These are phyloP conservation scores for Camillea tinctor DNA, from an alignment of 2,329 filamentous ascomycete species.

Conservation along the genomic window DNA sequence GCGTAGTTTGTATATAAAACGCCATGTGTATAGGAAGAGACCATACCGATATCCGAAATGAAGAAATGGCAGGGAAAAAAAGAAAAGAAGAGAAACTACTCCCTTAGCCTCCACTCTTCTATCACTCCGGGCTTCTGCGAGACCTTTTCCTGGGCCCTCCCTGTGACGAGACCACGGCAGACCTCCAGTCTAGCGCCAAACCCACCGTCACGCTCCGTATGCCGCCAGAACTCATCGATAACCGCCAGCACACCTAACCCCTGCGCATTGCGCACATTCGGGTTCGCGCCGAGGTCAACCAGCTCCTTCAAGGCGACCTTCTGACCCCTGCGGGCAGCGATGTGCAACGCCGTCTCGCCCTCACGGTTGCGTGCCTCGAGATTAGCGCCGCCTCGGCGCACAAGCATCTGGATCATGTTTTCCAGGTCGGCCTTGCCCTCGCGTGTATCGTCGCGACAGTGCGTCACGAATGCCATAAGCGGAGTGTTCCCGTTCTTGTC, in stretches of 20 bases:
- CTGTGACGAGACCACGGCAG: slow-evolving; percentile 46
- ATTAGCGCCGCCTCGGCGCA: slow-evolving; percentile 40
- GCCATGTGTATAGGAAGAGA: not conserved
- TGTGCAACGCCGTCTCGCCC: slow-evolving; percentile 55
- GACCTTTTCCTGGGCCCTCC: slow-evolving; percentile 25
- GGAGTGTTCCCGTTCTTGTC: slow-evolving; percentile 52
- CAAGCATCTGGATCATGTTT: slow-evolving; percentile 43
- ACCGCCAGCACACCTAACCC: slow-evolving; percentile 47
- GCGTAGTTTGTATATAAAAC: not conserved
- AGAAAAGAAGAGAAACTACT: not conserved
- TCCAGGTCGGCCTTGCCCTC: slow-evolving; percentile 51
- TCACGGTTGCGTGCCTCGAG: slow-evolving; percentile 51
- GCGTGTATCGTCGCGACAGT: slow-evolving; percentile 39
- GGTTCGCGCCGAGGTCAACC: slow-evolving; percentile 46
- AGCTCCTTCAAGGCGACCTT: slow-evolving; percentile 51
- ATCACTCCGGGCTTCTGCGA: slow-evolving; percentile 40
- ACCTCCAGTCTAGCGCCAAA: slow-evolving; percentile 44
- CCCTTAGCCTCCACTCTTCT: slow-evolving; percentile 43
- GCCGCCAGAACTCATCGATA: slow-evolving; percentile 40
- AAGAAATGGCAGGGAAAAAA: not conserved
- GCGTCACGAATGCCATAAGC: slow-evolving; percentile 53
- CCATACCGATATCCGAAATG: not conserved
- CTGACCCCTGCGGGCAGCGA: slow-evolving; percentile 52
- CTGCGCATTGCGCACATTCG: slow-evolving; percentile 44
- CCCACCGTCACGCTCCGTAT: slow-evolving; percentile 31